Evolutionary conservation across 768 basidiomycete species (phyloP), one percentile per base, ranked within the genome.

Genomic region (Leccinum pellstonianum): DNA sequence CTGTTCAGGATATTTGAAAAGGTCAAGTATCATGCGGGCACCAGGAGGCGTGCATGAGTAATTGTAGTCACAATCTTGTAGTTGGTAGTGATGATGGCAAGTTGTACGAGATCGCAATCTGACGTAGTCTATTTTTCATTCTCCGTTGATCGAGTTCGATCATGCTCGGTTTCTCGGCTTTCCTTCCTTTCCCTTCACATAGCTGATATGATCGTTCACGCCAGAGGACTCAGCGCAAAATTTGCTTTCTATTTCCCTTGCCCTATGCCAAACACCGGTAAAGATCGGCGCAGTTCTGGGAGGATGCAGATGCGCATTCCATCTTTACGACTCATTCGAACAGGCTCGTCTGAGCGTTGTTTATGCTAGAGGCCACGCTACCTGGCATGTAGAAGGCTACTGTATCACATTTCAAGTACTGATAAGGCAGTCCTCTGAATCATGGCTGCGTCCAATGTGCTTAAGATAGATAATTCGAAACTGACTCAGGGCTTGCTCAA

Each of bases 1-100:
- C 80, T 94, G 25, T 94, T 86, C 75, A 80, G 92, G 63, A 91
- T 94, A 59, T 92, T 94, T 66, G 91, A 94, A 72, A 93, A 93
- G 76, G 89, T 93, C 62, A 93, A 94, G 74, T 87, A 87, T 67
- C 85, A 83, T 61, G 80, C 80, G 17, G 76, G 77, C 52, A 68
- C 72, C 37, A 62, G 73, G 37, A 66, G 62, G 56, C 67, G 62
- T 48, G 33, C 59, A 38, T 65, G 59, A 68, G 14, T 25, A 3
- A 43, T 2, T n/a, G 41, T 43, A 19, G 10, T 10, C n/a, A 43
- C 41, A 43, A 19, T 43, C 41, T 43, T 19, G 41, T 19, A 5
- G 41, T 43, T 43, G 41, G 41, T 5, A 33, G 33, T 33, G 33
- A 33, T 33, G 33, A 33, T 33, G 33, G 4, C 33, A 33, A 33